A percentile compares a stretch with the other conserved stretches of the same genome.
Evolutionary conservation across 257 asterid genomes (phyloP).

Genomic region (Linderniella brevidens): DNA sequence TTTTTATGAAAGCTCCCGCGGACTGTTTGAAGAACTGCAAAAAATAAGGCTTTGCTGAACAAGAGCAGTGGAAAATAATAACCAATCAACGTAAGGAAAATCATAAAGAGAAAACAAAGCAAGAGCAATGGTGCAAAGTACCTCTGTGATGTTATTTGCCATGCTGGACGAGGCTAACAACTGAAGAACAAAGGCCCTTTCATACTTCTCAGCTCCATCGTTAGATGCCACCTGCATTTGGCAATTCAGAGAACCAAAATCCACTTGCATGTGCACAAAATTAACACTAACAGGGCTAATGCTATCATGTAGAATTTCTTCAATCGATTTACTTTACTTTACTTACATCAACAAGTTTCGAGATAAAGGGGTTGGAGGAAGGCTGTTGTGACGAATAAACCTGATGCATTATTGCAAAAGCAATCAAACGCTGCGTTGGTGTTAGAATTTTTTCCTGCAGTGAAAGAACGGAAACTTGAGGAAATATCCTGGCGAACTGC

Average conservation of each 20-base stretch:
- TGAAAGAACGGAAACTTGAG: constrained; percentile 7
- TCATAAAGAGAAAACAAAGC: neutral
- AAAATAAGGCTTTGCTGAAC: constrained; percentile 12
- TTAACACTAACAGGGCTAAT: constrained; percentile 8
- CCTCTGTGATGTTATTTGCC: constrained; percentile 23
- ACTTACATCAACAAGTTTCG: constrained; percentile 57
- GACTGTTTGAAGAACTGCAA: constrained; percentile 79
- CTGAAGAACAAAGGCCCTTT: constrained; percentile 70
- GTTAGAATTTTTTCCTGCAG: constrained; percentile 55
- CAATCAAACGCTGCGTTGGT: constrained; percentile 61
- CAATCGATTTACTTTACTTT: neutral
- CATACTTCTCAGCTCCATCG: constrained; percentile 58
- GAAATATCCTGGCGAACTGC: constrained; percentile 4
- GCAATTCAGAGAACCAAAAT: neutral
- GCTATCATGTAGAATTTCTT: constrained; percentile 5
- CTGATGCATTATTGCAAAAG: constrained; percentile 56
- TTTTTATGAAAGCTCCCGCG: constrained; percentile 52
- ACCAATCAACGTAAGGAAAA: neutral
- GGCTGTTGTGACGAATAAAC: constrained; percentile 62
- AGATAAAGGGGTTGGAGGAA: constrained; percentile 57
- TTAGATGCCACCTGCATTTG: constrained; percentile 65
- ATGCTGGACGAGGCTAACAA: constrained; percentile 36
- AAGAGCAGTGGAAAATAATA: constrained; percentile 6
- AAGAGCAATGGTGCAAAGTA: constrained; percentile 31
- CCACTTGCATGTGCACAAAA: neutral